Evolutionary conservation across 2,329 filamentous ascomycete genomes (phyloP), one percentile per base, ranked within the genome.

Genomic region (Fusarium caatingaense): DNA sequence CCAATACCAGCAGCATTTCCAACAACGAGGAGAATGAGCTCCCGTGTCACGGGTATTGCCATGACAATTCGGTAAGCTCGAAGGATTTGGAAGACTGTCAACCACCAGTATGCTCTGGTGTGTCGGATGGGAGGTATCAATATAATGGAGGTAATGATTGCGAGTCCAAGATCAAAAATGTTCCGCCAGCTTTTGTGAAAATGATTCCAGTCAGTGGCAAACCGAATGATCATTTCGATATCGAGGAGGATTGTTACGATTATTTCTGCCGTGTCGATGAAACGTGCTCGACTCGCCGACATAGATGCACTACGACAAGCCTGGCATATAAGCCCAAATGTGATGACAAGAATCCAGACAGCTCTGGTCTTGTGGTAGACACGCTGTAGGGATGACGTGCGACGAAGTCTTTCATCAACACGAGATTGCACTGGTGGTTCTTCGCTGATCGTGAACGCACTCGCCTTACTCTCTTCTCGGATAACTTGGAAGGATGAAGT

Each of bases 401-500:
- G 79, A 25, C 68, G 76, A 51, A 73, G 59, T 16, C 68, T 80
- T 73, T 78, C 83, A 63, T 83, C 86, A 74, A 73, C 78, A 63
- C 64, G 76, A 32, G 73, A 74, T 53, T 78, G 76, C 16, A 79
- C 60, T 4, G 80, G 73, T 7, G 79, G 80, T 66, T 87, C 87
- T 41, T 93, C 87, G 60, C 93, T 88, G 15, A 89, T 89, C 7
- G 94, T 94, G 79, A 99, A 99, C 5, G 97, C 96, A 82, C 94
- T 98, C 32, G 92, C 90, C 79, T 92, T 94, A 81, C 93, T 97
- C 78, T 99, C 96, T 82, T 99, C 97, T 69, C 96, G 89, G 74
- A 99, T 99, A 71, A 99, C 93, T 78, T 99, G 96, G 76, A 99
- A 99, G 2, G 95, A 98, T 8, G 96, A 97, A 0, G 96, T 99